Percentiles rank a stretch among this genome's conserved stretches.
Conservation (phyloP, 352 stramenopile genomes). For the Globisporangium recalcitrans region DNA sequence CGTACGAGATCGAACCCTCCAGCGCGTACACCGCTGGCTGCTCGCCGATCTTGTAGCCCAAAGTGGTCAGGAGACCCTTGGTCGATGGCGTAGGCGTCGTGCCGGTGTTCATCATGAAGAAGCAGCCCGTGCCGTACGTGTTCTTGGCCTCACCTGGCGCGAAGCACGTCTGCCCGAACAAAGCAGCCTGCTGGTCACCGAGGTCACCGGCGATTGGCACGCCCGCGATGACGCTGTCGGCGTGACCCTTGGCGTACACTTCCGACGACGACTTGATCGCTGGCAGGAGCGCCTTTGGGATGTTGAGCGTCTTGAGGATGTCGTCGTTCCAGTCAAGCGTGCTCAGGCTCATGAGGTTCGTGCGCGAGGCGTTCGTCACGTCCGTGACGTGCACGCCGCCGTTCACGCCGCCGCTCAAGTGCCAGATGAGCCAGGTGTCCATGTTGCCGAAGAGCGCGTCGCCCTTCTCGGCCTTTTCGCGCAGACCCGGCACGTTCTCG, state of each 20-base stretch:
- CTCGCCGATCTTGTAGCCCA: slow-evolving; percentile 79
- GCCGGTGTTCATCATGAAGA: slow-evolving; percentile 99
- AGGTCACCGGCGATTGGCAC: slow-evolving; percentile 93
- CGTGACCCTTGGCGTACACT: slow-evolving; percentile 66
- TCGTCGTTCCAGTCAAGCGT: slow-evolving; percentile 90
- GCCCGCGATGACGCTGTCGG: slow-evolving; percentile 63
- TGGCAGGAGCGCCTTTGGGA: slow-evolving; percentile 87
- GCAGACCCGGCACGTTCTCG: slow-evolving; percentile 90
- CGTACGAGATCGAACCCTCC: slow-evolving; percentile 95
- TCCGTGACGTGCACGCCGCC: slow-evolving; percentile 93
- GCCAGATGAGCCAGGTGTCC: slow-evolving; percentile 97
- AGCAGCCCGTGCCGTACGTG: slow-evolving; percentile 98
- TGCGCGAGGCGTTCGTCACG: slow-evolving; percentile 97
- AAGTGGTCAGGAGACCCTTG: slow-evolving; percentile 95
- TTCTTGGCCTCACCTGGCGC: slow-evolving; percentile 94
- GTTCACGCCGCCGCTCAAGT: slow-evolving; percentile 84
- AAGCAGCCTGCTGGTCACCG: slow-evolving; percentile 95
- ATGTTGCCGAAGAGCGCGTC: slow-evolving; percentile 97
- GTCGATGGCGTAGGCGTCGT: slow-evolving; percentile 76
- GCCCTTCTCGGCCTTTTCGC: slow-evolving; percentile 77
- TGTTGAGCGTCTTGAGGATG: slow-evolving; percentile 80
- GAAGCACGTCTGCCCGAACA: slow-evolving; percentile 98
- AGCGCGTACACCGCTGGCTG: slow-evolving; percentile 93
- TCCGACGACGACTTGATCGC: slow-evolving; percentile 90
- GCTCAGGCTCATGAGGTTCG: slow-evolving; percentile 92